Evolutionary conservation across 345 rosid species (phyloP).

Genomic region (Hypericum androsaemum): DNA sequence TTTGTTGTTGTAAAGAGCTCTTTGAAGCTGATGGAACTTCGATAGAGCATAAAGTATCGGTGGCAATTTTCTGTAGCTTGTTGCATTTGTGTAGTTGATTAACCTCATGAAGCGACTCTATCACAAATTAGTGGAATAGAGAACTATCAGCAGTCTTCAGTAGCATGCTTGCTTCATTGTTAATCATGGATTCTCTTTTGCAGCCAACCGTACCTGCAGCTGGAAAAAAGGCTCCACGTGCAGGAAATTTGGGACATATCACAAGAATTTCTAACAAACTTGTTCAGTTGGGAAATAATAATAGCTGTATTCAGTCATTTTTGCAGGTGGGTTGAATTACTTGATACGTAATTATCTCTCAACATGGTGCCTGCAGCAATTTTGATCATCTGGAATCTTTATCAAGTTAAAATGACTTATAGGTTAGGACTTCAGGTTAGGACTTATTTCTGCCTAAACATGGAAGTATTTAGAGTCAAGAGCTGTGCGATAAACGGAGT

Average conservation of each 20-base stretch:
- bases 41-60: no score
- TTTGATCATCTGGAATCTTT: no score
- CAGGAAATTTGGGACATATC: slow-evolving; percentile 83
- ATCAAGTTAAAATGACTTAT: no score
- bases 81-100: no score
- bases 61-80: no score
- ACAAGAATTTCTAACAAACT: slow-evolving; percentile 80
- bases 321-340: slow-evolving; percentile 49
- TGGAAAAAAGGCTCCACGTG: slow-evolving; percentile 68
- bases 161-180: not conserved
- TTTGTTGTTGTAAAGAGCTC: not conserved
- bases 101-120: not conserved
- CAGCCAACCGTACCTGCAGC: slow-evolving; percentile 72
- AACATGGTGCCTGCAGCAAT: no score
- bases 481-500: no score
- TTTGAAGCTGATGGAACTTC: not conserved
- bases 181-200: slow-evolving; percentile 11
- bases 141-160: not conserved
- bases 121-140: not conserved
- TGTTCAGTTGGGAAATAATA: slow-evolving; percentile 60
- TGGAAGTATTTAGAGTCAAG: no score
- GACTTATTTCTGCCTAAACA: no score
- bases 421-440: no score
- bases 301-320: slow-evolving; percentile 38
- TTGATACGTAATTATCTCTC: no score